Evolutionary conservation across 2,329 filamentous ascomycete genomes (phyloP).

Genomic region (Beauveria australis): DNA sequence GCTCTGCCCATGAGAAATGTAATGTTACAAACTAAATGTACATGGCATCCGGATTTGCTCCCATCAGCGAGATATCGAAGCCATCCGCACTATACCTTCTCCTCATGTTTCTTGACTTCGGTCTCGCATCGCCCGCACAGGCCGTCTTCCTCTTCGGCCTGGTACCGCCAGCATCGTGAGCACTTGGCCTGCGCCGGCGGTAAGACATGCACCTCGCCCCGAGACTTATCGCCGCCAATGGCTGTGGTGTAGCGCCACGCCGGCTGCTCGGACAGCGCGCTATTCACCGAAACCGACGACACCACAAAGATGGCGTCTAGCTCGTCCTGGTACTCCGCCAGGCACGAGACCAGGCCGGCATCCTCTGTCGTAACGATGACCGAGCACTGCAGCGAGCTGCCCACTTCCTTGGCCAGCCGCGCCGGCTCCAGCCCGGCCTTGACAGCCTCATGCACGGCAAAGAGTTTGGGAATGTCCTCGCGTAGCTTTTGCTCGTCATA

Average conservation of each 20-base stretch:
- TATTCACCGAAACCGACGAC: constrained; percentile 49
- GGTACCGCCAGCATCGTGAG: constrained; percentile 80
- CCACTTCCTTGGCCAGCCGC: constrained; percentile 61
- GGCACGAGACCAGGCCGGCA: constrained; percentile 21
- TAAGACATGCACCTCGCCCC: constrained; percentile 34
- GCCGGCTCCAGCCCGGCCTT: constrained; percentile 70
- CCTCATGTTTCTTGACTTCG: constrained; percentile 35
- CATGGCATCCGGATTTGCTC: background rate
- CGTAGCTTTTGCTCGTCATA: constrained; percentile 32
- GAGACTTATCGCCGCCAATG: constrained; percentile 32
- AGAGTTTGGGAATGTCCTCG: constrained; percentile 38
- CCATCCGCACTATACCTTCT: background rate
- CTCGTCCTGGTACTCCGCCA: constrained; percentile 39
- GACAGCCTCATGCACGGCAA: constrained; percentile 54
- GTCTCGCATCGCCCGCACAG: constrained; percentile 69
- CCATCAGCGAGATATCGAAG: background rate
- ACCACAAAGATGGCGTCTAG: constrained; percentile 61
- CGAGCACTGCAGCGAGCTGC: constrained; percentile 71
- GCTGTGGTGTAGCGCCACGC: constrained; percentile 35
- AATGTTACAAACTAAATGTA: background rate
- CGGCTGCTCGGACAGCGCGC: constrained; percentile 18
- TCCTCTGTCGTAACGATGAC: constrained; percentile 49
- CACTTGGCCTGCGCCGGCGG: constrained; percentile 61
- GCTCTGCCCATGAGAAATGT: too few relatives aligned
- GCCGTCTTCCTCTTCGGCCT: constrained; percentile 54